Evolutionary conservation across 495 filamentous ascomycete species (phyloP), one percentile per base, ranked within the genome.

Genomic region (Talaromyces nanjingensis): DNA sequence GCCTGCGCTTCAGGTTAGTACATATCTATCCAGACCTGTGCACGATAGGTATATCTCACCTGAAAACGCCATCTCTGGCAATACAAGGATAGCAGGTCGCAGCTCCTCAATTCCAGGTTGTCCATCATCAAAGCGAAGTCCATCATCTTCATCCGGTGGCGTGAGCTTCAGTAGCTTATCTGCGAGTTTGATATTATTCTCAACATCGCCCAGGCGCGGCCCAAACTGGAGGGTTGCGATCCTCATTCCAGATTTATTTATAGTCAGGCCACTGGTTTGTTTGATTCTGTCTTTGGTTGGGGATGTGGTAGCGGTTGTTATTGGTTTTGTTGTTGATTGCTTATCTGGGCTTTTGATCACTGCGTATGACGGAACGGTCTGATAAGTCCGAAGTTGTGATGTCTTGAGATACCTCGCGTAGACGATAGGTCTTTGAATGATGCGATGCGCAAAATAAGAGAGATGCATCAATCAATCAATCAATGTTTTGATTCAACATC

Each of bases 21-120:
- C 12, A 29, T 22, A 3, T 60, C 18, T 60, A 3, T 65, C 8
- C 20, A 27, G 9, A 4, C 4, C 3, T 27, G 29, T 25, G 9
- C 20, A 29, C 1, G 25, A 54, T 54, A 54, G 1, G 45, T 34
- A 37, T 31, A 57, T 77, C 83, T 66, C 80, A 91, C 91, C 92
- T 59, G 91, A 85, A 70, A 98, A 91, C 16, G 93, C 91, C 75
- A 97, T 73, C 75, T 98, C 93, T 11, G 92, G 91, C 60, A 98
- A 77, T 12, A 97, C 85, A 16, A 97, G 80, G 52, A 97, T 73
- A 68, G 82, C 79, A 31, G 72, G 71, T 53, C 63, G 69, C 45
- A 76, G 63, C 4, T 62, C n/a, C 11, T 77, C 72, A 16, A 74
- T 60, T 12, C 69, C 75, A 29, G 68, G 42, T 18, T 3, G 16